These are phyloP conservation scores for Pseudomonodictys pantanalensis DNA, from an alignment of 495 filamentous ascomycete species.

Conservation along the genomic window DNA sequence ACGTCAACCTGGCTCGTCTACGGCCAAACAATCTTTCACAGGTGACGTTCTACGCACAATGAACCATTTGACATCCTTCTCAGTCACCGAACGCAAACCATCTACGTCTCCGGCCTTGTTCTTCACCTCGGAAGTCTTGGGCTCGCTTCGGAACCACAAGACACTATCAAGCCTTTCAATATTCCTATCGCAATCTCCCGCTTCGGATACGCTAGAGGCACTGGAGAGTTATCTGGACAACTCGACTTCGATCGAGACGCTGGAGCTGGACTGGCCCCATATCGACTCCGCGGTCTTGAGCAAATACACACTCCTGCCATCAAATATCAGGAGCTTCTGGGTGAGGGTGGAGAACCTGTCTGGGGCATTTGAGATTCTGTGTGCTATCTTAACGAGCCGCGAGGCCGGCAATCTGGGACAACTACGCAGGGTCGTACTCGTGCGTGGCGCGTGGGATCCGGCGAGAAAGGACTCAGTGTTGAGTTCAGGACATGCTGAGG, in stretches of 20 bases:
- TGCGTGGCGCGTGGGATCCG: background rate
- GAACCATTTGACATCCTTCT: slow-evolving; percentile 3
- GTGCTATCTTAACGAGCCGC: background rate
- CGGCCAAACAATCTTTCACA: slow-evolving; percentile 12
- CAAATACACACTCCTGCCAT: background rate
- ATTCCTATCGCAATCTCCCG: background rate
- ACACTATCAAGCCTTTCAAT: slow-evolving; percentile 7
- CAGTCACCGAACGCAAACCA: slow-evolving; percentile 1
- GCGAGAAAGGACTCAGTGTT: background rate
- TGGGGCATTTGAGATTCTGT: slow-evolving; percentile 11
- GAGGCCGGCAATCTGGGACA: background rate
- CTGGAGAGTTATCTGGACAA: slow-evolving; percentile 10
- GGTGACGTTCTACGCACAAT: slow-evolving; percentile 7
- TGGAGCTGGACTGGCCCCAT: slow-evolving; percentile 21
- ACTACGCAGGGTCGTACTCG: slow-evolving; percentile 17
- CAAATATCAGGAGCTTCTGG: slow-evolving; percentile 6
- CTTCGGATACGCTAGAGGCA: slow-evolving; percentile 2
- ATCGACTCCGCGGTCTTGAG: slow-evolving; percentile 5
- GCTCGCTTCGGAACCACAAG: slow-evolving; percentile 1
- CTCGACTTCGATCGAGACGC: background rate
- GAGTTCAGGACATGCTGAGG: background rate
- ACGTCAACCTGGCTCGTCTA: slow-evolving; percentile 2
- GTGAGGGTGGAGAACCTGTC: background rate
- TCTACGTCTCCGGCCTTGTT: background rate
- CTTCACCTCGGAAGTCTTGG: slow-evolving; percentile 13